Conservation (phyloP, 441 rosid species). For the Kokia cookei region DNA sequence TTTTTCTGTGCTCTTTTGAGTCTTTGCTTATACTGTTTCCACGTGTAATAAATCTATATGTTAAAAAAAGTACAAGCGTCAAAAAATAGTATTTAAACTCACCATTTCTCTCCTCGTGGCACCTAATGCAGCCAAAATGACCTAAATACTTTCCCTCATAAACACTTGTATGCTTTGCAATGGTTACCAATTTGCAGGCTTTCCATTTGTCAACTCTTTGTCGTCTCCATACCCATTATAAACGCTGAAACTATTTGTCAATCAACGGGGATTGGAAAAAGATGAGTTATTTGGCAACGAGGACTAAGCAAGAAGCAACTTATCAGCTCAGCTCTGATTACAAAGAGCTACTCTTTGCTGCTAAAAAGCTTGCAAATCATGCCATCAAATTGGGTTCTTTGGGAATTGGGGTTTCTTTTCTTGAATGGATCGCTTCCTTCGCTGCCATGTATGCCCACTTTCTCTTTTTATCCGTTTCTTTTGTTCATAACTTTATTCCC, state of each 20-base stretch:
- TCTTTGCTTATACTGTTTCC: too few relatives aligned
- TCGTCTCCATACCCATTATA: not conserved
- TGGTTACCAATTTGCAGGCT: not conserved
- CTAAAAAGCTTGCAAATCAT: slow-evolving; percentile 41
- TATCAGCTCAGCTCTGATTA: slow-evolving; percentile 35
- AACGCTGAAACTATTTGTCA: not conserved
- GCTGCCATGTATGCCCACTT: slow-evolving; percentile 44
- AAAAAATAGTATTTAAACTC: not conserved
- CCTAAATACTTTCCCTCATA: too few relatives aligned
- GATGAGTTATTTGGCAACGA: slow-evolving; percentile 24
- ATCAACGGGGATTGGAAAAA: not conserved
- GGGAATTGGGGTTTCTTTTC: slow-evolving; percentile 46
- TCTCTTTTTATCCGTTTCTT: not conserved
- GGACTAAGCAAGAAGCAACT: slow-evolving; percentile 26
- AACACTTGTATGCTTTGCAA: not conserved
- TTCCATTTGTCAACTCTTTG: not conserved
- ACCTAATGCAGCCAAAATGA: not conserved
- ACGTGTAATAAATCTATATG: too few relatives aligned
- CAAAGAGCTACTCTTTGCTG: slow-evolving; percentile 40
- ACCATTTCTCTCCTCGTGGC: not conserved
- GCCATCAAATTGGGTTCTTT: slow-evolving; percentile 32
- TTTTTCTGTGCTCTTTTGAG: too few relatives aligned
- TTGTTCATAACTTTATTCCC: not conserved
- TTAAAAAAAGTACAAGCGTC: not conserved
- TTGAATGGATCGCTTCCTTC: slow-evolving; percentile 63